Base-by-base conservation (phyloP, 192 early-diverging fungal species). In the Umbelopsis sp. region DNA sequence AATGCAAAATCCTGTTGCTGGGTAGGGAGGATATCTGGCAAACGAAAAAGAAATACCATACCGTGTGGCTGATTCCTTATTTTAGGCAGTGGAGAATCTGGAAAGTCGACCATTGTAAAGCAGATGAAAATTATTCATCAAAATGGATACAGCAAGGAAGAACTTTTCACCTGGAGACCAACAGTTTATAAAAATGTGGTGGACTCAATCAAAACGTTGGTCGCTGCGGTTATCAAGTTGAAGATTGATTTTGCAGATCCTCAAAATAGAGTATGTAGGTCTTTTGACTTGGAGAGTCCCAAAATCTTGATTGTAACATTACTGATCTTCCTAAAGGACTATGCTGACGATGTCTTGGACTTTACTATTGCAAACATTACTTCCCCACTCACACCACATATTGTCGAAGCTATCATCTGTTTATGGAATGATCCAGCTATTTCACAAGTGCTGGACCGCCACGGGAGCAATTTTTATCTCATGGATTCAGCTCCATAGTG, bases 111-210 rank as follows among this genome's bases (percentile, higher is more conserved):
- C 48, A 94, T 98, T 68, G 93, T 98, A 7, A 98, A 98, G 71
- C 96, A 98, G 79, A 98, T 98, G 94, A 97, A 95, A 81, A 95
- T 98, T 77, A 94, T 98, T 74, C 94, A 97, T 81, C 93, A 94
- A 80, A 89, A 93, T 51, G 96, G 94, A 11, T 97, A 95, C 78
- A 93, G 91, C 12, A 81, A 82, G 74, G 90, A 94, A 45, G 96
- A 97, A 71, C 77, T 94, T 25, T 80, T 85, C 52, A 77, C 86
- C 45, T 94, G 90, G 82, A 85, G 87, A 49, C 77, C 90, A 64
- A 94, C 93, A 0, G 87, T 97, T 55, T 91, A 91, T 76, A 93
- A 92, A 76, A 97, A 96, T 77, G 78, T 91, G 16, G 74, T 97
- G 25, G 92, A 95, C 66, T 93, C 91, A 49, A 91, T 90, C 45